Evolutionary conservation across 306 rosid species (phyloP).

Genomic region (Adenanthera pavonina): DNA sequence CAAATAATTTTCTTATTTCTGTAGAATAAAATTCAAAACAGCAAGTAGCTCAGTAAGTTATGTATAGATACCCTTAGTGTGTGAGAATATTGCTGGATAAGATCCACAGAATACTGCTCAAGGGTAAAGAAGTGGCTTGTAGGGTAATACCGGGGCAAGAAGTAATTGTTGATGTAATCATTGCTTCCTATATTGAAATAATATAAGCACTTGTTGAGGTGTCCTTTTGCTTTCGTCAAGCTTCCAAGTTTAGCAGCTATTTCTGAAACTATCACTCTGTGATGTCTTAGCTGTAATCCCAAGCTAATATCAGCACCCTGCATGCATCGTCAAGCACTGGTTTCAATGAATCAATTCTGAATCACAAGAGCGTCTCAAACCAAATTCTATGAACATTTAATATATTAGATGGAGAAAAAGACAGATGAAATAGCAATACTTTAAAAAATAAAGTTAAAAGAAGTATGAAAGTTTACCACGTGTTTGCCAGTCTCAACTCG

Average conservation of each 20-base stretch:
- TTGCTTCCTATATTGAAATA: slow-evolving; percentile 59
- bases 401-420: too few relatives aligned
- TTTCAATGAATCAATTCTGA: not conserved
- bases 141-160: slow-evolving; percentile 39
- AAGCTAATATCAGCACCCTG: slow-evolving; percentile 61
- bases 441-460: too few relatives aligned
- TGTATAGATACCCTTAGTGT: slow-evolving; percentile 44
- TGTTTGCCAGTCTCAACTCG: too few relatives aligned
- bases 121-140: slow-evolving; percentile 19
- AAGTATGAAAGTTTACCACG: too few relatives aligned
- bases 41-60: too few relatives aligned
- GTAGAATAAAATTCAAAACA: too few relatives aligned
- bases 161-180: slow-evolving; percentile 78
- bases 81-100: slow-evolving; percentile 36
- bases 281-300: slow-evolving; percentile 49
- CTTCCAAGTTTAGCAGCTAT: slow-evolving; percentile 30
- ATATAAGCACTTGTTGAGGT: slow-evolving; percentile 67
- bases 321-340: not conserved
- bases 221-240: not conserved
- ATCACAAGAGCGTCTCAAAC: too few relatives aligned
- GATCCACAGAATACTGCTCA: slow-evolving; percentile 40
- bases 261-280: slow-evolving; percentile 35
- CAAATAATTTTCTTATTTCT: too few relatives aligned
- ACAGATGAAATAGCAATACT: too few relatives aligned
- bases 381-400: too few relatives aligned